A percentile compares a stretch with the other conserved stretches of the same genome.
These are phyloP conservation scores for Atkinsonella texensis DNA, from an alignment of 2,329 filamentous ascomycete genomes.

Conservation along the genomic window DNA sequence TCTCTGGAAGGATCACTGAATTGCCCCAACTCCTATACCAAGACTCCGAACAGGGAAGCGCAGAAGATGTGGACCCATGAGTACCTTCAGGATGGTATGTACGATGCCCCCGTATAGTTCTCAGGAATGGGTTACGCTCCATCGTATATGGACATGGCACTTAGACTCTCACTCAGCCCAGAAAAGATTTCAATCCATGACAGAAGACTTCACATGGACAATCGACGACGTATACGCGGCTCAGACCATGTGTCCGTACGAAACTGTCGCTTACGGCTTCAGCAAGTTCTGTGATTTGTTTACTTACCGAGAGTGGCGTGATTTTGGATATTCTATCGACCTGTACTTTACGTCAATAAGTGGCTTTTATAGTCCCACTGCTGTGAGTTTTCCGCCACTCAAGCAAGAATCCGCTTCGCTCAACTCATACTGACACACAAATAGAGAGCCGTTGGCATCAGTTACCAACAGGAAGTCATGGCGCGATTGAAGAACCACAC, in stretches of 20 bases:
- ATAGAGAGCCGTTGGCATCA: slow-evolving; percentile 59
- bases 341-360: slow-evolving; percentile 50
- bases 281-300: slow-evolving; percentile 65
- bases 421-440: background rate
- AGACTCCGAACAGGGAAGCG: slow-evolving; percentile 40
- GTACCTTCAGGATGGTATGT: slow-evolving; percentile 49
- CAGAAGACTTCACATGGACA: slow-evolving; percentile 51
- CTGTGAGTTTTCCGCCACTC: slow-evolving; percentile 26
- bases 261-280: slow-evolving; percentile 65
- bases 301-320: slow-evolving; percentile 62
- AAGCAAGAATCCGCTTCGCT: background rate
- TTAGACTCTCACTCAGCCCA: slow-evolving; percentile 33
- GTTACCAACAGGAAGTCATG: slow-evolving; percentile 61
- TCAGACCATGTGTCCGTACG: slow-evolving; percentile 64
- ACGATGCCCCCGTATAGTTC: background rate
- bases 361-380: slow-evolving; percentile 52
- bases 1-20: slow-evolving; percentile 55
- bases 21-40: slow-evolving; percentile 49
- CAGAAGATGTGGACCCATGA: slow-evolving; percentile 45
- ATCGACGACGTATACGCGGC: slow-evolving; percentile 51
- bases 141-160: background rate
- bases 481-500: slow-evolving; percentile 59
- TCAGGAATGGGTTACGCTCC: background rate
- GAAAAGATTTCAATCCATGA: slow-evolving; percentile 42
- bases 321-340: slow-evolving; percentile 60